Base-by-base conservation (phyloP, 192 early-diverging fungal species). In the Linnemannia hyalina region DNA sequence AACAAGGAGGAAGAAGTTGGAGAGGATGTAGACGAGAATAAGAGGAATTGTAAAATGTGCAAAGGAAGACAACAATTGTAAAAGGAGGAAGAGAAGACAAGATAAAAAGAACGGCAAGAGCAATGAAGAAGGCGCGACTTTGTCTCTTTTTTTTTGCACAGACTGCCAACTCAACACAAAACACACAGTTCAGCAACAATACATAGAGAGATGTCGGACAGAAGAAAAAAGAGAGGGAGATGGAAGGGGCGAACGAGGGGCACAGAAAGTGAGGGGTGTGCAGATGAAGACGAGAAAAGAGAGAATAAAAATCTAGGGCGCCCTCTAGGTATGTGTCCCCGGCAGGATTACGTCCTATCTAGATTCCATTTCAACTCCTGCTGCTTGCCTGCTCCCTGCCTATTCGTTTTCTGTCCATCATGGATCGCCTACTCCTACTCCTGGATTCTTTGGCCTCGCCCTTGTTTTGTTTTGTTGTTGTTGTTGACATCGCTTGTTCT, bases 111-210 rank as follows among this genome's bases (percentile, higher is more conserved):
- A 32, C 9, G 10, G 8, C 11, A 0, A 32, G 60, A 65, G 26
- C 18, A 20, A 22, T 20, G 49, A 52, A 52, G 16, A 52, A 52
- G 49, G 49, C 49, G 49, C 18, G 49, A 52, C 49, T 22, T 52
- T 52, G 15, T 52, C 4, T 20, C 18, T 52, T 52, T 52, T 52
- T 52, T 52, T 22, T 22, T 22, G 49, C 49, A 52, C 49, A 18
- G 3, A 1, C 5, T 52, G 18, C 49, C 49, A 52, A 52, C 49
- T 52, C 16, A 22, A 20, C 49, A 20, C 49, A 44, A 77, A 80
- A 26, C 80, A 85, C 2, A 57, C 55, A 4, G 2, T 75, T 78
- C 29, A 81, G 74, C 79, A 81, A 77, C 46, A 23, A 22, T 11
- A 16, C 41, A 60, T 26, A 20, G 49, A n/a, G 44, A 52, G 36